Evolutionary conservation across 2,329 filamentous ascomycete genomes (phyloP), one percentile per base, ranked within the genome.

Genomic region (Phaeomoniella chlamydospora): DNA sequence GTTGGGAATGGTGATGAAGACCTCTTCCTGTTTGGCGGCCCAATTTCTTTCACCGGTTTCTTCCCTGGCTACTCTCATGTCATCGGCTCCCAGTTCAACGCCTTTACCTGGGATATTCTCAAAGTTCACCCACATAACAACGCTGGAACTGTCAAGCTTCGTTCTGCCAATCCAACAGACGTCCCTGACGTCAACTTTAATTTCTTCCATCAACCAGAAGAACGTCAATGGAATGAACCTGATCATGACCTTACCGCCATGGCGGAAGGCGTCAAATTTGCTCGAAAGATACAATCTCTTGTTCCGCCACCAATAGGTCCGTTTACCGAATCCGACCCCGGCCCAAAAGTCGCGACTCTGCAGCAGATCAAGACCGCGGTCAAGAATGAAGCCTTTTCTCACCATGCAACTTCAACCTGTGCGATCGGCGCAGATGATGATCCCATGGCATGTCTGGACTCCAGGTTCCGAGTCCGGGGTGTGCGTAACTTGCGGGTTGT

Each of bases 91-190:
- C n/a, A n/a, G n/a, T n/a, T n/a, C n/a, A n/a, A n/a, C n/a, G 58
- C 61, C 39, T 66, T 58, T 55, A 52, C 54, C 11, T n/a, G n/a
- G n/a, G n/a, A n/a, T n/a, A n/a, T n/a, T n/a, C n/a, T n/a, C n/a
- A n/a, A n/a, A n/a, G n/a, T n/a, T n/a, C n/a, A n/a, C n/a, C 67
- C 76, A 0, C 68, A 71, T 36, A 80, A 82, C 50, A 55, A 53
- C 1, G 69, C 67, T 4, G 80, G 80, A 5, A 68, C 65, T 1
- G 77, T 85, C 3, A 65, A 54, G 3, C 67, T 85, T 4, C 61
- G 60, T 12, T 76, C 72, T 0, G 56, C 67, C 0, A 68, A 83
- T 48, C 77, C 79, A 0, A 68, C 71, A 72, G 77, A 81, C 37
- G 58, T 64, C 3, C 79, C 80, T 0, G 52, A 68, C 4, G 78